Base-by-base conservation (phyloP, 1,284 basidiomycete species). In the Microbotryomycetes sp. region DNA sequence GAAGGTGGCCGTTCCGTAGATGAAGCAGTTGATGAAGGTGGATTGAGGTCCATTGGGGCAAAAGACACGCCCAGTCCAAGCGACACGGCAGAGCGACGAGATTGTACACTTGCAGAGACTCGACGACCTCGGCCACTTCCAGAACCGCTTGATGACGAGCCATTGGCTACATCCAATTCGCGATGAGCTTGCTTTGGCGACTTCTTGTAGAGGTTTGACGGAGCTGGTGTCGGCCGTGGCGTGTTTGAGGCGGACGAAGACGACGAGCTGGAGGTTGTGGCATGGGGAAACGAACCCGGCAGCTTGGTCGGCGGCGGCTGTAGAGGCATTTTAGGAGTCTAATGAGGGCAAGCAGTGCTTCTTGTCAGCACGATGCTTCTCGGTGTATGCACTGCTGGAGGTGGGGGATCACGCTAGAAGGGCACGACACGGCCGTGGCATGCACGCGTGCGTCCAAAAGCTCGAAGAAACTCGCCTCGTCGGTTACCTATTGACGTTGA, bases 31-130 rank as follows among this genome's bases (percentile, higher is more conserved):
- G 47, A 16, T n/a, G 56, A 29, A 29, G 36, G 12, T 15, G 54
- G 47, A 14, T 62, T 25, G 23, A 58, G 60, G 49, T 60, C 63
- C 60, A 63, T 62, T 49, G 56, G 57, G n/a, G 62, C 62, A 42
- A 53, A 66, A 31, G 59, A 47, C 2, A 60, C 62, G 28, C 65
- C 65, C n/a, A 66, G 54, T 1, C 65, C 65, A 31, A 66, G 57
- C 22, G 55, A 60, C n/a, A 59, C 54, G 2, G 56, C 57, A 3
- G 54, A 42, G 30, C 62, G 25, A 0, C 65, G 45, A 19, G 56
- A 45, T 29, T 66, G 64, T 28, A 66, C 58, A 29, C 49, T 56
- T 16, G 26, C n/a, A 23, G 42, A 29, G 19, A 49, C 6, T 9
- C 54, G 48, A 2, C 54, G 31, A 2, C 53, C 49, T 0, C 54